phyloP scores from a whole-genome alignment of 148 eudicot species.

The Vaccinium myrtillus region DNA sequence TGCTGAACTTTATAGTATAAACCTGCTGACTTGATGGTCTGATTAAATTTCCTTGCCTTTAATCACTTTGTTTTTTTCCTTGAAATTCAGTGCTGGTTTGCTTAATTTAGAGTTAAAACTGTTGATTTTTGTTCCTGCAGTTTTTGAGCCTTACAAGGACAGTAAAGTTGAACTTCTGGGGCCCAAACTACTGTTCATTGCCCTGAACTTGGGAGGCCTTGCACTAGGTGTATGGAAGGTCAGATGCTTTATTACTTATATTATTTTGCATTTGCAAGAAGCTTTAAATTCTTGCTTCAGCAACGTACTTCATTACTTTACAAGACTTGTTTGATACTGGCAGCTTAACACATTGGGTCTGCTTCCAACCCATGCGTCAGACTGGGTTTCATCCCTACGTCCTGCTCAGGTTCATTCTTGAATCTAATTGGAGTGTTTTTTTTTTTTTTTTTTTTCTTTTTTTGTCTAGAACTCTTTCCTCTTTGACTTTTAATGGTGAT shows the following conservation, averaged over 20 bases:
- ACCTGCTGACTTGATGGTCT: background rate
- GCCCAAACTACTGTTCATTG: conserved; percentile 76
- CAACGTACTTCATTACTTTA: background rate
- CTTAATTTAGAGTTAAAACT: background rate
- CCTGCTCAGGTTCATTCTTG: conserved; percentile 73
- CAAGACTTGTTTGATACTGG: conserved; percentile 20
- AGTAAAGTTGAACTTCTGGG: conserved; percentile 73
- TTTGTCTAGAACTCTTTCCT: background rate
- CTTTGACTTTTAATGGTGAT: background rate
- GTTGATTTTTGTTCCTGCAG: conserved; percentile 36
- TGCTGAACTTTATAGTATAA: background rate
- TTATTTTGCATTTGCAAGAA: background rate
- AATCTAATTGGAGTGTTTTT: conserved; percentile 12
- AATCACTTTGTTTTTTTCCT: background rate
- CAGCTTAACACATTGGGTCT: conserved; percentile 96
- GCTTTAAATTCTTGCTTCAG: background rate
- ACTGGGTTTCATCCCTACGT: conserved; percentile 93
- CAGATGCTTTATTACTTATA: conserved; percentile 9
- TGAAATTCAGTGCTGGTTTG: background rate
- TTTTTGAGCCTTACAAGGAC: conserved; percentile 92
- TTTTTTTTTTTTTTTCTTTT: background rate
- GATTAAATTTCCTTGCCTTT: background rate
- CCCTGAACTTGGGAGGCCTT: conserved; percentile 79
- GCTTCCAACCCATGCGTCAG: conserved; percentile 95
- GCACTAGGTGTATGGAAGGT: conserved; percentile 95